Base-by-base conservation (phyloP, 129 eudicot species). In the Lonicera japonica region DNA sequence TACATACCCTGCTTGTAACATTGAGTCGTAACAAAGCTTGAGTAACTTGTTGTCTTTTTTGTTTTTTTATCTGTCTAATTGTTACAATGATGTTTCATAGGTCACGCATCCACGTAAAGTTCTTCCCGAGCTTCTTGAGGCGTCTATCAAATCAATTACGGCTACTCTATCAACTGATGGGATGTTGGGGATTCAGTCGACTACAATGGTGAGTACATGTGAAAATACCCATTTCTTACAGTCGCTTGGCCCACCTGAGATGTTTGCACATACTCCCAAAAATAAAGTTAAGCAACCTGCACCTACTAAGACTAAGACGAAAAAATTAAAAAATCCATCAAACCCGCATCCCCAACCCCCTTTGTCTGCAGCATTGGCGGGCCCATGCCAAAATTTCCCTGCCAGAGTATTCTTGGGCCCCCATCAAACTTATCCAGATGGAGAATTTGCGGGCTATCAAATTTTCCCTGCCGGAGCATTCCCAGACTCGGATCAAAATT, bases 131-230 rank as follows among this genome's bases (percentile, higher is more conserved):
- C 64, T 67, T 66, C 90, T 94, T 36, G 80, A 71, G 25, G 85
- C 80, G 48, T 85, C 96, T 15, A 25, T 88, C 29, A 36, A 75
- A 21, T 82, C 95, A 70, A 75, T 79, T 22, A 82, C 89, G 39
- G 64, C 85, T 43, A 75, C 83, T 61, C 78, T 94, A 23, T 87
- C 99, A 20, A 78, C 67, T 46, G 92, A 94, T 73, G 99, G 99
- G 13, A 74, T 77, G 64, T 50, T 79, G 40, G 99, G 89, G 68
- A 71, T 82, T 21, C 50, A 64, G 3, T 40, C 50, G 61, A 63
- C 86, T 60, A 64, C 81, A 5, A 80, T 74, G 86, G 88, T 79
- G 22, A 71, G 83, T 76, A 58, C 68, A 95, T 45, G 83, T 6
- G n/a, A n/a, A n/a, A n/a, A n/a, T n/a, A n/a, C n/a, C n/a, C n/a